These are phyloP conservation scores for Blastocystis sp. DNA, from an alignment of 352 stramenopile genomes.

Conservation along the genomic window DNA sequence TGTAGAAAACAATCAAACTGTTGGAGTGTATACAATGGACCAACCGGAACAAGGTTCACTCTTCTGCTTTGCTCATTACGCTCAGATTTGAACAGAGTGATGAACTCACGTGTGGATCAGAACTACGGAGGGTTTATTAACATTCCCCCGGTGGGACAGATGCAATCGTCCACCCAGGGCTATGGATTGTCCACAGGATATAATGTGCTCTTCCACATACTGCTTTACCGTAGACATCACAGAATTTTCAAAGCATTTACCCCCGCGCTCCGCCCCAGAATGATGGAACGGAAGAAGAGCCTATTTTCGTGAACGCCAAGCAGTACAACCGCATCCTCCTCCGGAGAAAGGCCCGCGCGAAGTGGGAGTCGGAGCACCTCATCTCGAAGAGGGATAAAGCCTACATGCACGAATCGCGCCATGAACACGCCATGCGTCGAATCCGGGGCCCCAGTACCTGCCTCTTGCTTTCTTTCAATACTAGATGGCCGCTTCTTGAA, in stretches of 20 bases:
- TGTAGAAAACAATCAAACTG: constrained; percentile 39
- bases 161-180: background rate
- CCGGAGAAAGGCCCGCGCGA: constrained; percentile 80
- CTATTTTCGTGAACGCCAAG: constrained; percentile 85
- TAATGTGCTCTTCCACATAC: background rate
- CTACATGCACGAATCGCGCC: constrained; percentile 81
- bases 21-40: constrained; percentile 31
- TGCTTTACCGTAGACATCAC: background rate
- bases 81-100: constrained; percentile 21
- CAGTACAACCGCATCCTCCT: constrained; percentile 85
- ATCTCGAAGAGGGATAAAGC: constrained; percentile 77
- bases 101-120: constrained; percentile 13
- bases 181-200: background rate
- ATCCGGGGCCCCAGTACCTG: constrained; percentile 76
- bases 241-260: constrained; percentile 30
- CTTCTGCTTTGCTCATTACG: background rate
- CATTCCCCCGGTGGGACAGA: background rate
- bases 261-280: constrained; percentile 36
- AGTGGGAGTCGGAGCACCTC: constrained; percentile 81
- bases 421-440: constrained; percentile 82
- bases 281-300: constrained; percentile 77
- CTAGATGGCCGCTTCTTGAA: constrained; percentile 78
- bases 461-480: background rate
- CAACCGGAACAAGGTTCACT: background rate
- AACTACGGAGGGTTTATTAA: constrained; percentile 45